These are phyloP conservation scores for Annona squamosa DNA, from an alignment of 164 flowering plant species.

Conservation along the genomic window DNA sequence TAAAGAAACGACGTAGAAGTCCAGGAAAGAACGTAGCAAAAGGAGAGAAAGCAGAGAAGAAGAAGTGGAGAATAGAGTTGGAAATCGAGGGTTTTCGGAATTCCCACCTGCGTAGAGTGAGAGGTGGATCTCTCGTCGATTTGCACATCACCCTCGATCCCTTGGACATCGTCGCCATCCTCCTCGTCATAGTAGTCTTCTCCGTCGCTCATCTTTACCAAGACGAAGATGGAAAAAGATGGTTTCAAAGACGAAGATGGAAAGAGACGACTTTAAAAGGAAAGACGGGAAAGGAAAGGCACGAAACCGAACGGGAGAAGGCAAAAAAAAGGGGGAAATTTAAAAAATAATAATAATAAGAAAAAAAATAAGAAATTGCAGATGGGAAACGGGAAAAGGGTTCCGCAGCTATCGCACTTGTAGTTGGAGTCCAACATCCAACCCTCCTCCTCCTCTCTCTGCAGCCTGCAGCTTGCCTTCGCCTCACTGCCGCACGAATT, in stretches of 20 bases:
- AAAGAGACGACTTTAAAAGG: background rate
- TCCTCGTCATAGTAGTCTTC: conserved; percentile 29
- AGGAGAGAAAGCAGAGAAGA: background rate
- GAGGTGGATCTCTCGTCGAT: background rate
- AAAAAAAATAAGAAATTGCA: background rate
- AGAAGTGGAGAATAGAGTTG: background rate
- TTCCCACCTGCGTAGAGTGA: background rate
- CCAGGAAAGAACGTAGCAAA: too few species aligned
- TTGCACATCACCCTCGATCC: background rate
- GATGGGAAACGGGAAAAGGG: background rate
- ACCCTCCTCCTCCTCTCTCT: background rate
- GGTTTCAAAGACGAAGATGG: background rate
- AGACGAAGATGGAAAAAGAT: background rate
- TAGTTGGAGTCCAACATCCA: too few species aligned
- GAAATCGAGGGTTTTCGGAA: background rate
- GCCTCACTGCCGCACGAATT: background rate
- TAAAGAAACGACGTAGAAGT: too few species aligned
- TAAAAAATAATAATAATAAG: too few species aligned
- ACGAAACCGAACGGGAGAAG: background rate
- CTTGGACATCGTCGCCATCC: conserved; percentile 40
- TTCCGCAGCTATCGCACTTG: background rate
- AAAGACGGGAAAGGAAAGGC: background rate
- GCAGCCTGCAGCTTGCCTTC: background rate
- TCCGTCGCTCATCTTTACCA: conserved; percentile 38
- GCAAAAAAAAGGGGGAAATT: background rate